Evolutionary conservation across 139 green algal species (phyloP), one percentile per base, ranked within the genome.

Genomic region (Spirogloea muscicola): DNA sequence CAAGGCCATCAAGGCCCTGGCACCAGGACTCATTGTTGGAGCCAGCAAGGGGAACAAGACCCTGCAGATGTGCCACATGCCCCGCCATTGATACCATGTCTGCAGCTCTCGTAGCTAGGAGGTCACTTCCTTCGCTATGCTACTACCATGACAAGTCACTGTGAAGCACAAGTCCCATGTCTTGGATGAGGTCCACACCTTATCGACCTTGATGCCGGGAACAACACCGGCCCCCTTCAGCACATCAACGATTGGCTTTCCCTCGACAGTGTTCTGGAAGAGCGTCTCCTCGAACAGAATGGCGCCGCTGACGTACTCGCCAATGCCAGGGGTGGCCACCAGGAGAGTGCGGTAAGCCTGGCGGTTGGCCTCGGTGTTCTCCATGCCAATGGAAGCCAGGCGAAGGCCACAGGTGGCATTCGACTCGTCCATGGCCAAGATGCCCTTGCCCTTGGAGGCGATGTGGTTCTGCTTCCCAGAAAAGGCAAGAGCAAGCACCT

Each of bases 261-360:
- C 92, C 43, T 83, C 79, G 61, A 66, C 83, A 84, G 80, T 89
- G 74, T 82, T 89, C 91, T 98, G 94, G 91, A 93, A 98, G 59
- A 98, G 93, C 57, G 94, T 98, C 91, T 98, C 94, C 90, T 98
- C 94, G 87, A 98, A 98, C 76, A 98, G 91, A 86, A 98, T 98
- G 63, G 85, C 84, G 18, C 90, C 88, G 29, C 64, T 86, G 79
- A 98, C 93, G 85, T 96, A 96, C 82, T 98, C 78, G 40, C 94
- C 92, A 40, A 98, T 82, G 52, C 89, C 76, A n/a, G 91, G 92
- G 68, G 94, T 91, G 81, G 88, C 88, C 43, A 96, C 70, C 67
- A 98, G 91, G 65, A 98, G 88, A 86, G 97, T 90, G 66, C 94
- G 91, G 92, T 98, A 98, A 5, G 86, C 83, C 67, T 90, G 92